phyloP scores from a whole-genome alignment of 257 asterid species.

The Solanum virginianum region DNA sequence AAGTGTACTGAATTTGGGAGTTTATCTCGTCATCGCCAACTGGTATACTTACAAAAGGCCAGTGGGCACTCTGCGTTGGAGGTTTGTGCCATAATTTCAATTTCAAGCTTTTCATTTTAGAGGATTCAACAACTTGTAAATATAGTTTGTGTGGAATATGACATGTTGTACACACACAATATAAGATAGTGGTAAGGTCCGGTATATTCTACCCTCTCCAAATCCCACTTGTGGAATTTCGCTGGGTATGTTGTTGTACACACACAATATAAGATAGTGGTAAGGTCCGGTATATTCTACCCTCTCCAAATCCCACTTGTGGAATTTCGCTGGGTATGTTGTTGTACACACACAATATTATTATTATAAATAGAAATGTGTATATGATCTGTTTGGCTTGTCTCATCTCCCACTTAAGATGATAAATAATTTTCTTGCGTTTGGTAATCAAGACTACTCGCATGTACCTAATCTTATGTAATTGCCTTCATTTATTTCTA shows the following conservation, averaged over 20 bases:
- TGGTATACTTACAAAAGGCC: slow-evolving; percentile 47
- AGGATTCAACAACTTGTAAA: background rate
- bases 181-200: too few species aligned
- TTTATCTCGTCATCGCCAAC: slow-evolving; percentile 30
- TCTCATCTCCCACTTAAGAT: background rate
- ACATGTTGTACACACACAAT: background rate
- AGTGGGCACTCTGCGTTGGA: slow-evolving; percentile 25
- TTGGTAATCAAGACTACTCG: background rate
- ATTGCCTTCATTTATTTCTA: background rate
- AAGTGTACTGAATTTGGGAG: slow-evolving; percentile 45
- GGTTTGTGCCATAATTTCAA: background rate
- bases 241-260: too few species aligned
- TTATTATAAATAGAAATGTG: background rate
- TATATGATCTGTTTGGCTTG: background rate
- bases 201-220: too few species aligned
- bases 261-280: too few species aligned
- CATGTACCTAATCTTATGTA: background rate
- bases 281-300: too few species aligned
- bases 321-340: too few species aligned
- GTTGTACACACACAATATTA: too few species aligned
- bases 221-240: too few species aligned
- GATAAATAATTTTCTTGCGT: background rate
- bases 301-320: too few species aligned
- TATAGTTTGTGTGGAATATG: background rate
- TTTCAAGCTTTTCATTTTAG: background rate